Conservation (phyloP, 2,329 filamentous ascomycete genomes). For the Scytalidium sp. region DNA sequence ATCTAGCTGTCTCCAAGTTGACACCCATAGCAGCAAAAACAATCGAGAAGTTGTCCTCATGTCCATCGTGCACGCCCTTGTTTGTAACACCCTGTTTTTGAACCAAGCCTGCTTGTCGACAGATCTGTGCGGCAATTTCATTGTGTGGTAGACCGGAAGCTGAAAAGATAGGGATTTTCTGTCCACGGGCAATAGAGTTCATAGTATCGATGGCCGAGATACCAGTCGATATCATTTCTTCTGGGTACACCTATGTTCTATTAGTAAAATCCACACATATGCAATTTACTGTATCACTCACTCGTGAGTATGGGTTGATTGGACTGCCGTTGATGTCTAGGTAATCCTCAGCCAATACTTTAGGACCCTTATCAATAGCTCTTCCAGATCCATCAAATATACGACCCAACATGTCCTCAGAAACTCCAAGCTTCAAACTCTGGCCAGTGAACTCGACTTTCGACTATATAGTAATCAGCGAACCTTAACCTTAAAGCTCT, state of each 20-base stretch:
- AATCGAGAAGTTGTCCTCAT: slow-evolving; percentile 99
- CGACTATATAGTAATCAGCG: slow-evolving; percentile 54
- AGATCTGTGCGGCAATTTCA: slow-evolving; percentile 98
- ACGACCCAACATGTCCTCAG: slow-evolving; percentile 98
- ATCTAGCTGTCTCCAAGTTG: slow-evolving; percentile 96
- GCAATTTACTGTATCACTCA: slow-evolving; percentile 40
- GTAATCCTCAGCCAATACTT: slow-evolving; percentile 96
- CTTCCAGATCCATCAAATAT: slow-evolving; percentile 98
- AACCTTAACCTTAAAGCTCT: background rate
- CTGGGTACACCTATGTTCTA: slow-evolving; percentile 76
- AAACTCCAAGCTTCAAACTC: slow-evolving; percentile 97
- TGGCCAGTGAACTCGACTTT: slow-evolving; percentile 97
- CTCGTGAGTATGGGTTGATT: slow-evolving; percentile 97
- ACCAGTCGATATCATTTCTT: slow-evolving; percentile 99
- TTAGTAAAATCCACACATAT: slow-evolving; percentile 1
- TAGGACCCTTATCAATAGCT: slow-evolving; percentile 98
- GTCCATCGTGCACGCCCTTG: slow-evolving; percentile 93
- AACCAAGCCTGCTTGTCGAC: slow-evolving; percentile 92
- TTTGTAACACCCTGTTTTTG: slow-evolving; percentile 72
- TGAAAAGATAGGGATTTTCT: slow-evolving; percentile 99
- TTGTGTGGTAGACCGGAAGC: slow-evolving; percentile 98
- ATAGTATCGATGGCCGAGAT: slow-evolving; percentile 99
- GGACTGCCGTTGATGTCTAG: slow-evolving; percentile 98
- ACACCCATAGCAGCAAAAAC: slow-evolving; percentile 99
- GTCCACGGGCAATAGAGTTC: slow-evolving; percentile 96